phyloP scores from a whole-genome alignment of 192 early-diverging fungal genomes.

The Coemansia sp. region DNA sequence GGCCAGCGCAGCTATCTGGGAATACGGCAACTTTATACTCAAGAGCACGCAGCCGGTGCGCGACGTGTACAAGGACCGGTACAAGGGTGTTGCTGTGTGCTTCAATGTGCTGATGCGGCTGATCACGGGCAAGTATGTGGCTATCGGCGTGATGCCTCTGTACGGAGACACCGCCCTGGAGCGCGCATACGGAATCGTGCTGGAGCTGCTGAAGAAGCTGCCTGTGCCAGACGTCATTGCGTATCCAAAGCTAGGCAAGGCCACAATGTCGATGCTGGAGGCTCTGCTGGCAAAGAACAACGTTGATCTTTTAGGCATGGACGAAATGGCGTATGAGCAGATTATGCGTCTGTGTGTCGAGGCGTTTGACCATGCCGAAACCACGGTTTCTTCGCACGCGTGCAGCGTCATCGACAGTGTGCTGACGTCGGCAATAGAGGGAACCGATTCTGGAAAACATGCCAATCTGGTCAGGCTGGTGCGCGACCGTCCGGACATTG shows the following conservation, averaged over 20 bases:
- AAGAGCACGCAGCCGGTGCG: constrained; percentile 19
- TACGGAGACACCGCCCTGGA: constrained; percentile 81
- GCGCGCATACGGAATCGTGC: constrained; percentile 61
- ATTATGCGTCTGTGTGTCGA: constrained; percentile 75
- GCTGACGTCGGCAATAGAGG: constrained; percentile 65
- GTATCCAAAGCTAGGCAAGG: constrained; percentile 56
- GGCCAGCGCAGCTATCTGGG: constrained; percentile 65
- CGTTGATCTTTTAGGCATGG: constrained; percentile 60
- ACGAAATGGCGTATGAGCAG: constrained; percentile 62
- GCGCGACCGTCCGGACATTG: constrained; percentile 58
- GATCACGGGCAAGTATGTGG: constrained; percentile 80
- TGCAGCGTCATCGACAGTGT: constrained; percentile 74
- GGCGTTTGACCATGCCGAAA: constrained; percentile 64
- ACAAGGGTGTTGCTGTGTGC: constrained; percentile 78
- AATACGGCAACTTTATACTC: constrained; percentile 56
- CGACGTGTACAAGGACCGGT: constrained; percentile 58
- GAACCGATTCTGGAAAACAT: constrained; percentile 26
- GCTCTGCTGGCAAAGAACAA: constrained; percentile 68
- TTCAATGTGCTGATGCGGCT: constrained; percentile 70
- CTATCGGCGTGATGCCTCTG: constrained; percentile 88
- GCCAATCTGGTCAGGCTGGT: constrained; percentile 27
- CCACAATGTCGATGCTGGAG: constrained; percentile 68
- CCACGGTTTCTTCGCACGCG: constrained; percentile 59
- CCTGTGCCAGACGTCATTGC: constrained; percentile 76
- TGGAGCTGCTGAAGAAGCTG: constrained; percentile 70